These are phyloP conservation scores for Microsporum canis DNA, from an alignment of 2,329 filamentous ascomycete genomes.

Conservation along the genomic window DNA sequence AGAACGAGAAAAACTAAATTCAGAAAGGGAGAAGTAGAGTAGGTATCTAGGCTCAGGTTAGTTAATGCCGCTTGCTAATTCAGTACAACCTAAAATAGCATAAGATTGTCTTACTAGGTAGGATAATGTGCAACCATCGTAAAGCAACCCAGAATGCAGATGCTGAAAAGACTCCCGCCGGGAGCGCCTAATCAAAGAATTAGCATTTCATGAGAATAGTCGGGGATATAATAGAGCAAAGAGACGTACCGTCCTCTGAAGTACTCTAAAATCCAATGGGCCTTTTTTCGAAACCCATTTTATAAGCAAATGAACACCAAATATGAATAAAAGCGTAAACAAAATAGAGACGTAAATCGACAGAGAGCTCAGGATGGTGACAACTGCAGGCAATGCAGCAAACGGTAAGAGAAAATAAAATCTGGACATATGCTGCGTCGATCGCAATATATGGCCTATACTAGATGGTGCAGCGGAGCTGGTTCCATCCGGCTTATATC, in stretches of 20 bases:
- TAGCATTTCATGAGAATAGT: conserved; percentile 11
- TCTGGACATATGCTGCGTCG: conserved; percentile 63
- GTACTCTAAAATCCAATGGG: conserved; percentile 73
- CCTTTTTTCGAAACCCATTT: conserved; percentile 70
- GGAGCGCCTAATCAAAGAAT: conserved; percentile 56
- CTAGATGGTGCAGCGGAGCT: conserved; percentile 60
- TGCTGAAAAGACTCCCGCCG: conserved; percentile 84
- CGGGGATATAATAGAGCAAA: background rate
- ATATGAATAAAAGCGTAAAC: conserved; percentile 52
- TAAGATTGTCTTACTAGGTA: conserved; percentile 49
- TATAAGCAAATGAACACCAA: conserved; percentile 61
- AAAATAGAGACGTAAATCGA: conserved; percentile 68
- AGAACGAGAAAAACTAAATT: conserved; percentile 63
- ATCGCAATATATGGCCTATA: conserved; percentile 61
- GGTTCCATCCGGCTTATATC: conserved; percentile 69
- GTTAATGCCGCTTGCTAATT: background rate
- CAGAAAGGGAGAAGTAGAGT: conserved; percentile 54
- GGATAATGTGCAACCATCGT: conserved; percentile 61
- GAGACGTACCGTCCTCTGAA: conserved; percentile 69
- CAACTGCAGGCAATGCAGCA: conserved; percentile 56
- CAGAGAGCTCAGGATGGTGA: conserved; percentile 62
- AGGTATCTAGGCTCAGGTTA: conserved; percentile 46
- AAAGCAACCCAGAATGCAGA: conserved; percentile 71
- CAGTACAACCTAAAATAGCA: background rate
- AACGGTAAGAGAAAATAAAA: conserved; percentile 90